Evolutionary conservation across 2,329 filamentous ascomycete species (phyloP), one percentile per base, ranked within the genome.

Genomic region (Teratosphaeria viscida): DNA sequence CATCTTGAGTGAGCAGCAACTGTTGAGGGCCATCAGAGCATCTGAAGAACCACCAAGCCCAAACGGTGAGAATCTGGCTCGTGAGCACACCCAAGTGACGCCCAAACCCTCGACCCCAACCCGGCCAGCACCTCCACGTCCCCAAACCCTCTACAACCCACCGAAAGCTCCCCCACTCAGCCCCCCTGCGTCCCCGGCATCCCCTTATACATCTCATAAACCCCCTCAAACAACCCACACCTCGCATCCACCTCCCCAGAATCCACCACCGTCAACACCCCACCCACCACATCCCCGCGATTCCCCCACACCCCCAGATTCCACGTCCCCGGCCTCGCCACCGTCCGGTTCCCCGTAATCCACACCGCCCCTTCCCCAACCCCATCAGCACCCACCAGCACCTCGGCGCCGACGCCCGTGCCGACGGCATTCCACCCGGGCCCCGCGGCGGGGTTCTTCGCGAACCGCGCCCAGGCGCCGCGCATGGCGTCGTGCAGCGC

Each of bases 351-450:
- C 3, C 55, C 56, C 58, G 56, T 57, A 16, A 62, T 58, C 37
- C 66, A 63, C 16, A 66, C 35, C 7, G 66, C 68, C n/a, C 65
- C 70, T 32, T 62, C 56, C 32, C 56, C 59, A 14, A 61, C 55
- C n/a, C 56, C 59, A 52, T 49, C 61, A 14, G 67, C 63, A 12
- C 64, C 67, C 19, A 65, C 60, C 6, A 67, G 60, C 14, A 69
- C 66, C 27, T 55, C 23, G 11, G 61, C 68, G 2, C 59, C 59
- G 8, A 52, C 57, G 26, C 68, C 70, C 29, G 64, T 67, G 1
- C 68, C 64, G 3, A 71, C 66, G 4, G 57, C 57, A 59, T 70
- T 71, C 73, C 73, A 75, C 0, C 73, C 73, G 1, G 73, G 73
- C 14, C 72, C 74, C 39, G 62, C 63, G 2, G 52, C n/a, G 2